Evolutionary conservation across 371 early-diverging fungal genomes (phyloP).

Genomic region (Lichtheimia ramosa): DNA sequence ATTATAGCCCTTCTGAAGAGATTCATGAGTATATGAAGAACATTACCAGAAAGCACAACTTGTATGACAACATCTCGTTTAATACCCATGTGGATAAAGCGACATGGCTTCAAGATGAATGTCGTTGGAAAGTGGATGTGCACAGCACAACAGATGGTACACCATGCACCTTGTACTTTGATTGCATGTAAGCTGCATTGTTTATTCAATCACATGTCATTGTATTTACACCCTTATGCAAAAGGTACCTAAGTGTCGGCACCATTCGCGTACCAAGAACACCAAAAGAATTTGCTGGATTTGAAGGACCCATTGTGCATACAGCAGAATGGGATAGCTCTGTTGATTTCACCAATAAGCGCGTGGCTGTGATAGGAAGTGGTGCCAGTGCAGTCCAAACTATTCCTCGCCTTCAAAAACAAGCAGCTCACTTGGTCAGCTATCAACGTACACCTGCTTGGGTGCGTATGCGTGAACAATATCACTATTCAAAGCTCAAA

Average conservation of each 20-base stretch:
- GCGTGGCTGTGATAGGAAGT: slow-evolving; percentile 54
- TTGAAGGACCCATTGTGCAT: slow-evolving; percentile 49
- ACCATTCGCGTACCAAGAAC: slow-evolving; percentile 47
- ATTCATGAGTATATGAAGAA: slow-evolving; percentile 50
- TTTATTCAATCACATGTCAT: not conserved
- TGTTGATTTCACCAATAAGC: slow-evolving; percentile 46
- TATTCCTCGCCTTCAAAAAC: slow-evolving; percentile 46
- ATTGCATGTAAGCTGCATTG: slow-evolving; percentile 26
- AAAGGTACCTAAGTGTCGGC: slow-evolving; percentile 27
- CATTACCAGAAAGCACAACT: slow-evolving; percentile 46
- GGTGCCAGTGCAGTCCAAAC: slow-evolving; percentile 59
- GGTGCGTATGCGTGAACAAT: slow-evolving; percentile 27
- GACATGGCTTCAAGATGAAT: slow-evolving; percentile 42
- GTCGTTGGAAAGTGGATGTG: slow-evolving; percentile 48
- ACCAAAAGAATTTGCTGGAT: slow-evolving; percentile 46
- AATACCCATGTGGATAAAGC: slow-evolving; percentile 41
- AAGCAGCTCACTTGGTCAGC: slow-evolving; percentile 39
- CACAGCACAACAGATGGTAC: slow-evolving; percentile 2
- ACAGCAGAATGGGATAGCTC: slow-evolving; percentile 50
- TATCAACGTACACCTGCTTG: slow-evolving; percentile 63
- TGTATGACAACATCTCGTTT: slow-evolving; percentile 47
- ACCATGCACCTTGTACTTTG: slow-evolving; percentile 16
- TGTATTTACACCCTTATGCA: slow-evolving; percentile 18
- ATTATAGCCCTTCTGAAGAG: slow-evolving; percentile 44
- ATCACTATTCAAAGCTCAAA: slow-evolving; percentile 2